Evolutionary conservation across 768 basidiomycete species (phyloP).

Genomic region (Amanita muscaria): DNA sequence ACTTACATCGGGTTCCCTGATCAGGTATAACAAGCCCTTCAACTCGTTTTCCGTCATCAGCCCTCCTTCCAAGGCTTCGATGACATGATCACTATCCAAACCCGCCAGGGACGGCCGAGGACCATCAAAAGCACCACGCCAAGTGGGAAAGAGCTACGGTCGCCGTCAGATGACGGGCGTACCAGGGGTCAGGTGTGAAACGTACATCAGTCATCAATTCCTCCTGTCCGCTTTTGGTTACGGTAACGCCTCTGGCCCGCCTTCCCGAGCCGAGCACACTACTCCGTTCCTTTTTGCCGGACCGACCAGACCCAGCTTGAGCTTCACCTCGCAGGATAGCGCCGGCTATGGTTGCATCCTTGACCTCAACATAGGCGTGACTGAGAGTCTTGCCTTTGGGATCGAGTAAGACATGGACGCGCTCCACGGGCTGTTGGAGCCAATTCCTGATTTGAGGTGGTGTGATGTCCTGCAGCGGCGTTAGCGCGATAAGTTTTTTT

Average conservation of each 20-base stretch:
- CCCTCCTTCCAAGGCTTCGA: constrained; percentile 53
- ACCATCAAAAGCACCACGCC: constrained; percentile 70
- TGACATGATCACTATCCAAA: constrained; percentile 47
- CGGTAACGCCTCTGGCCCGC: constrained; percentile 74
- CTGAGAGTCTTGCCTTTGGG: constrained; percentile 76
- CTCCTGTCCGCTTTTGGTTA: constrained; percentile 71
- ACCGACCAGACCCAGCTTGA: constrained; percentile 10
- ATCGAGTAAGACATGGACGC: constrained; percentile 75
- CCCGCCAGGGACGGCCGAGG: constrained; percentile 60
- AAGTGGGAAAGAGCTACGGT: constrained; percentile 64
- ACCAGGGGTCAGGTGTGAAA: constrained; percentile 8
- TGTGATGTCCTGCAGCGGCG: constrained; percentile 61
- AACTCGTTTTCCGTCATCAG: constrained; percentile 63
- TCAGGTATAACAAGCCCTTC: constrained; percentile 54
- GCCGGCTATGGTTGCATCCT: constrained; percentile 50
- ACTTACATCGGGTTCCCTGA: constrained; percentile 70
- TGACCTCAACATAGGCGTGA: constrained; percentile 76
- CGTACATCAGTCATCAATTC: constrained; percentile 76
- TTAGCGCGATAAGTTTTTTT: background rate
- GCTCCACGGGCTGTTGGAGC: constrained; percentile 61
- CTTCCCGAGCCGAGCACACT: constrained; percentile 70
- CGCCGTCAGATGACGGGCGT: background rate
- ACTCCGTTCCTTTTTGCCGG: constrained; percentile 39
- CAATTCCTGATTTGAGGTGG: constrained; percentile 61
- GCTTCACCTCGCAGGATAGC: constrained; percentile 56